Evolutionary conservation across 1,284 basidiomycete species (phyloP), one percentile per base, ranked within the genome.

Genomic region (Thelephora terrestris): DNA sequence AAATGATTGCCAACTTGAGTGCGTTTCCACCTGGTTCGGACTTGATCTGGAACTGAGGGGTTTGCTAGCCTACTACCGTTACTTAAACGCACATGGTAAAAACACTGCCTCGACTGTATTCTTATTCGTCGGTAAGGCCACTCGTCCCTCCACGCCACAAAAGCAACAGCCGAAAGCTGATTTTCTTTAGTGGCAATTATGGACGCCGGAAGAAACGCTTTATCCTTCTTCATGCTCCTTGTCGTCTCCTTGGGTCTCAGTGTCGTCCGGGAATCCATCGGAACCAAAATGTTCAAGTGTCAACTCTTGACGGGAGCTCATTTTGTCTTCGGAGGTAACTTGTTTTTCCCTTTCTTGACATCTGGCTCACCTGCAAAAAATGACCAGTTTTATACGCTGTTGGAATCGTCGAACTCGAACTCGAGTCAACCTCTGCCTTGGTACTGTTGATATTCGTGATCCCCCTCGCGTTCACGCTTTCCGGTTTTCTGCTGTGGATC

Each of bases 401-500:
- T 48, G 93, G 93, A 23, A 93, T 93, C 36, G 91, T 95, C 46
- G 81, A 93, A 61, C 79, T 99, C 23, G 81, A 92, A 57, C 73
- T 98, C 24, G 93, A 98, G 66, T 86, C 82, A 34, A 90, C 89
- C 0, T 87, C 87, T 10, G 81, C 87, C 0, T 67, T 91, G 44
- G 63, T 90, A 39, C 75, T 94, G 34, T 70, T 94, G 44, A 58
- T 91, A 52, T 89, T 94, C 63, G 89, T 98, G 55, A 85, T 98
- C 58, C 95, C 95, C 2, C 73, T 99, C 38, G 87, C 94, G 0
- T 85, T 98, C 64, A 95, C 94, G 0, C 73, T 99, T 32, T 96
- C 93, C 44, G 82, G 84, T 1, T 98, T 98, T 74, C 75, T 98
- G 39, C 77, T 95, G 59, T 98, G 95, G 95, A 98, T 93, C 51